phyloP scores from a whole-genome alignment of 2,329 filamentous ascomycete genomes.

The Tolypocladium cylindrosporum region DNA sequence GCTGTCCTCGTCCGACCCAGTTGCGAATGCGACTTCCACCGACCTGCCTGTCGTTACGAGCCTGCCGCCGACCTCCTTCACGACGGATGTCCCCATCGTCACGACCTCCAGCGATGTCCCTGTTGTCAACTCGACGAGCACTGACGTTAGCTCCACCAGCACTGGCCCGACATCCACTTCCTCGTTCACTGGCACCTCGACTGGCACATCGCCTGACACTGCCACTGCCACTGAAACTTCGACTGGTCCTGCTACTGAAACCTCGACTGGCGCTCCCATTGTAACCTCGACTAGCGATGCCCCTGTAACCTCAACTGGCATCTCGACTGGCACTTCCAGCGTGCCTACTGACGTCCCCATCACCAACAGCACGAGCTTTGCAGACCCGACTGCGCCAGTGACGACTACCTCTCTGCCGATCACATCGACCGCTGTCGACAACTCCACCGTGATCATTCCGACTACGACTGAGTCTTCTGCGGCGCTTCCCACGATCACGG shows the following conservation, averaged over 20 bases:
- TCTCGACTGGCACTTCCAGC: neutral
- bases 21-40: slow-evolving; percentile 6
- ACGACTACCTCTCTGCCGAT: neutral
- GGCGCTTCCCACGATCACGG: slow-evolving; percentile 3
- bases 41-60: slow-evolving; percentile 5
- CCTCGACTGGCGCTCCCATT: neutral
- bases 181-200: neutral
- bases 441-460: slow-evolving; percentile 2
- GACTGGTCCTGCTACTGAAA: neutral
- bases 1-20: neutral
- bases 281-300: neutral
- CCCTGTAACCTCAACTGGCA: neutral
- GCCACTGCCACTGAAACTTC: neutral
- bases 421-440: slow-evolving; percentile 1
- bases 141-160: neutral
- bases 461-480: neutral
- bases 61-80: neutral
- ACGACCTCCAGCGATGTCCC: slow-evolving; percentile 6
- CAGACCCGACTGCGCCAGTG: neutral
- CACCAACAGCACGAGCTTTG: slow-evolving; percentile 3
- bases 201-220: slow-evolving; percentile 2
- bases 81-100: slow-evolving; percentile 2
- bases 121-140: slow-evolving; percentile 4
- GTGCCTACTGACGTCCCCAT: slow-evolving; percentile 1
- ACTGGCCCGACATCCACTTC: neutral